Conservation (phyloP, 192 early-diverging fungal genomes). For the Entomortierella parvispora region DNA sequence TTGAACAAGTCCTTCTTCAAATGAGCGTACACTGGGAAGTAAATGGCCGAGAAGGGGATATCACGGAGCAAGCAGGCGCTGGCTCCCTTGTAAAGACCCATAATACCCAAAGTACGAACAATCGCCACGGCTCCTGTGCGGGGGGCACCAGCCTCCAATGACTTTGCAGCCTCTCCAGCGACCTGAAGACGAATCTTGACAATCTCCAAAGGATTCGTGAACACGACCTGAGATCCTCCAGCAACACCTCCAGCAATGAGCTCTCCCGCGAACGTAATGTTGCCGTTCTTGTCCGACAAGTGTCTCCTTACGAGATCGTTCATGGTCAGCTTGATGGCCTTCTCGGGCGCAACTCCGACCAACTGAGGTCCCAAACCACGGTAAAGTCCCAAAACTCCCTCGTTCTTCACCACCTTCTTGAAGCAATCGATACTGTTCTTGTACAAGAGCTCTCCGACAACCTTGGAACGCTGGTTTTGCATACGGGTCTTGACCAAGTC, state of each 20-base stretch:
- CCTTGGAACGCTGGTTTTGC: slow-evolving; percentile 95
- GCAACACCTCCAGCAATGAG: slow-evolving; percentile 88
- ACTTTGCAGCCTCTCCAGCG: slow-evolving; percentile 79
- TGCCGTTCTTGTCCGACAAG: slow-evolving; percentile 73
- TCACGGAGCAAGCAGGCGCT: slow-evolving; percentile 94
- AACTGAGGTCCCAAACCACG: slow-evolving; percentile 93
- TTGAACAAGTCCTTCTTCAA: slow-evolving; percentile 92
- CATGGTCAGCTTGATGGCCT: slow-evolving; percentile 97
- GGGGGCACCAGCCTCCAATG: slow-evolving; percentile 47
- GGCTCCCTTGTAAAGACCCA: slow-evolving; percentile 95
- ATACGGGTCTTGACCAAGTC: slow-evolving; percentile 99
- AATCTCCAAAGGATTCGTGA: slow-evolving; percentile 98
- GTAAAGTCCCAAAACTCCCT: slow-evolving; percentile 91
- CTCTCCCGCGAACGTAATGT: slow-evolving; percentile 82
- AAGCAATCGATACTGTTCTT: slow-evolving; percentile 98
- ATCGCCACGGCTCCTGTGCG: slow-evolving; percentile 86
- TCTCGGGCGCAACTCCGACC: slow-evolving; percentile 96
- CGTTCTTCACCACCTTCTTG: slow-evolving; percentile 91
- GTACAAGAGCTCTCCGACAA: slow-evolving; percentile 92
- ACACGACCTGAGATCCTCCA: slow-evolving; percentile 89
- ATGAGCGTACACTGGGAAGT: slow-evolving; percentile 98
- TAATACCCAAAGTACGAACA: slow-evolving; percentile 87
- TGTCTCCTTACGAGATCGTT: slow-evolving; percentile 89
- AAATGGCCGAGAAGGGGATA: slow-evolving; percentile 97
- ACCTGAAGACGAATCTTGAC: slow-evolving; percentile 98